Base-by-base conservation (phyloP, 352 stramenopile genomes). In the Pythium aristosporum region DNA sequence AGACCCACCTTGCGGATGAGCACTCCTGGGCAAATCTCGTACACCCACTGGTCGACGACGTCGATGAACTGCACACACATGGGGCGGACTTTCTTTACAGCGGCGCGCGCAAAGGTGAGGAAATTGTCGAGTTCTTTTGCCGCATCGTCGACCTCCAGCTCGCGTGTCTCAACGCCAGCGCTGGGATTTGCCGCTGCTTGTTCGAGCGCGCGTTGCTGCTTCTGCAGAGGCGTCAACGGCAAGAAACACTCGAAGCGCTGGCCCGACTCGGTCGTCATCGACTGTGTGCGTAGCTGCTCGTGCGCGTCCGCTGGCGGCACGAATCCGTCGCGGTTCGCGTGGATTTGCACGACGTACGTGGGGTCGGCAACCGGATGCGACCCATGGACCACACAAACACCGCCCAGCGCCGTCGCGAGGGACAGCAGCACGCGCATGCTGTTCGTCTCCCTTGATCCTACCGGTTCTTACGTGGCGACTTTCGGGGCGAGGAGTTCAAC, bases 231-330 rank as follows among this genome's bases (percentile, higher is more conserved):
- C 2, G 77, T 66, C 21, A 78, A 59, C 36, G 84, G 84, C 51
- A 92, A 49, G 55, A 89, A 91, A 52, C 84, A 92, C 74, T 91
- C 79, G 56, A 92, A 89, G 59, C 75, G 73, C 55, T 89, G 74
- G 1, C 81, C 81, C 10, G 80, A 77, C 62, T 77, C 74, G 18
- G 79, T 87, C 43, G 81, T 82, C 80, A 92, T 89, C 36, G 80
- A 25, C 54, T 88, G 74, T 44, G 76, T 74, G 18, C 74, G 77
- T 49, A 76, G 52, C 7, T 57, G 57, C 23, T 50, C 25, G 20
- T 10, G 16, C 3, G 62, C 67, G 39, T 68, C 53, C 30, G 60
- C 28, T 16, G 67, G 65, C 3, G 64, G 56, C n/a, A 63, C 36
- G 54, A 76, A 82, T n/a, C 49, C 61, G 7, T 80, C 78, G 15